Evolutionary conservation across 1,284 basidiomycete species (phyloP).

Genomic region (Cutaneotrichosporon cutaneum): DNA sequence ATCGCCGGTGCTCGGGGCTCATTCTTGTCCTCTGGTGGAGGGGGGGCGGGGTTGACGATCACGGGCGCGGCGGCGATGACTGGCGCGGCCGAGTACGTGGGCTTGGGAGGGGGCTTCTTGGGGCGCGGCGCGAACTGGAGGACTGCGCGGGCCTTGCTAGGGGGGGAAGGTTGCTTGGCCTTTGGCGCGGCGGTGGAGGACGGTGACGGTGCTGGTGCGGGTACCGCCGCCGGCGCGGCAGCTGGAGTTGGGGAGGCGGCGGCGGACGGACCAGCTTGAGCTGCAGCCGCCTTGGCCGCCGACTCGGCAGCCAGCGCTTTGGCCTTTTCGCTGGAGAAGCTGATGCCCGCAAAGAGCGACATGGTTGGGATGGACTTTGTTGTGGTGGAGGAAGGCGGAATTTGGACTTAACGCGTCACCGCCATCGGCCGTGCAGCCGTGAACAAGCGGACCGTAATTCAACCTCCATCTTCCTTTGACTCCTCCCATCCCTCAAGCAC

Average conservation of each 20-base stretch:
- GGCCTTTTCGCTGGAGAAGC: conserved; percentile 34
- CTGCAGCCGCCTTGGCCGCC: conserved; percentile 2
- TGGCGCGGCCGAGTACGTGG: conserved; percentile 20
- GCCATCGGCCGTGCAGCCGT: not conserved
- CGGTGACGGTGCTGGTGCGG: not conserved
- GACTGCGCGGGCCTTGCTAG: conserved; percentile 14
- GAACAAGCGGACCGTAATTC: not conserved
- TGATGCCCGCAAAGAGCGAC: conserved; percentile 51
- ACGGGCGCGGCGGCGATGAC: conserved; percentile 20
- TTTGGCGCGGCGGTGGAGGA: not conserved
- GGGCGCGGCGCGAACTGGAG: conserved; percentile 50
- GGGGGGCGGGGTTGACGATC: conserved; percentile 9
- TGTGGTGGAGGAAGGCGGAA: not conserved
- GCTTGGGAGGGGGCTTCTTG: conserved; percentile 32
- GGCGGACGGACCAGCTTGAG: conserved; percentile 1
- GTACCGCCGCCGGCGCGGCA: not conserved
- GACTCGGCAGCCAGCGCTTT: conserved; percentile 24
- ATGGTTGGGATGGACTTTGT: conserved; percentile 22
- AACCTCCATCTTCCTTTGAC: not conserved
- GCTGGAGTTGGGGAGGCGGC: not conserved
- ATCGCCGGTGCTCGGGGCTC: conserved; percentile 42
- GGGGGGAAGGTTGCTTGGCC: not conserved
- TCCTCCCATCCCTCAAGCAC: not conserved
- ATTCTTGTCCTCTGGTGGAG: not conserved
- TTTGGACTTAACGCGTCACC: conserved; percentile 1